A percentile compares a stretch with the other conserved stretches of the same genome.
Evolutionary conservation across 2,329 filamentous ascomycete species (phyloP).

Genomic region (Aspergillus niger): DNA sequence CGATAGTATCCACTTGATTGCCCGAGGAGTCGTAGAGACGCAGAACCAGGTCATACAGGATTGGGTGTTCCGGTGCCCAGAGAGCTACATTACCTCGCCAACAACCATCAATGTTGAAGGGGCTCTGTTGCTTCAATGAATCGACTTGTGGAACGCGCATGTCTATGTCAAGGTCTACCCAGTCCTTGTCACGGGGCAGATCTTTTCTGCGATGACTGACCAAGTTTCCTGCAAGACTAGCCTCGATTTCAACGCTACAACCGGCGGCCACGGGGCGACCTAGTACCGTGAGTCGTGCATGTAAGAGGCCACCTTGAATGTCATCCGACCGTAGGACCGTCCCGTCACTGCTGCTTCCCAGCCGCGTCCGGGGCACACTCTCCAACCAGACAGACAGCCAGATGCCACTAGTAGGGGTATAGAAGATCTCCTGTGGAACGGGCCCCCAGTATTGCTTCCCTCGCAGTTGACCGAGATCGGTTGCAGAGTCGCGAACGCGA

Average conservation of each 20-base stretch:
- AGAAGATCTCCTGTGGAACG: conserved; percentile 62
- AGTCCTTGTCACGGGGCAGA: conserved; percentile 54
- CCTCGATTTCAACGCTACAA: conserved; percentile 57
- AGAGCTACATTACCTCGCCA: conserved; percentile 61
- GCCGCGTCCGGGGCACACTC: conserved; percentile 51
- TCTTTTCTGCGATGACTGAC: conserved; percentile 50
- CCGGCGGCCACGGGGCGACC: conserved; percentile 35
- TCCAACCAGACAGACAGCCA: conserved; percentile 76
- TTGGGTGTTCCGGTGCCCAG: conserved; percentile 68
- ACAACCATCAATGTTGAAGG: conserved; percentile 49
- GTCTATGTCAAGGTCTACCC: conserved; percentile 50
- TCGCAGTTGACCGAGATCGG: conserved; percentile 64
- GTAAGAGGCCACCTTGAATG: conserved; percentile 54
- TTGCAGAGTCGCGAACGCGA: conserved; percentile 64
- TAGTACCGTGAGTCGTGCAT: conserved; percentile 53
- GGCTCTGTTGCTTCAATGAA: conserved; percentile 27
- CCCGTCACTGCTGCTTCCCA: conserved; percentile 61
- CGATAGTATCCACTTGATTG: conserved; percentile 52
- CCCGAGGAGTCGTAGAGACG: conserved; percentile 48
- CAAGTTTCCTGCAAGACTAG: conserved; percentile 51
- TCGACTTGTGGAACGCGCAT: conserved; percentile 50
- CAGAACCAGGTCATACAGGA: conserved; percentile 63
- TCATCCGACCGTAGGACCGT: conserved; percentile 62
- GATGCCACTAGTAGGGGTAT: conserved; percentile 70
- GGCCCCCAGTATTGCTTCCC: conserved; percentile 68